phyloP scores from a whole-genome alignment of 2,329 filamentous ascomycete genomes.

The Arthroderma sp. region DNA sequence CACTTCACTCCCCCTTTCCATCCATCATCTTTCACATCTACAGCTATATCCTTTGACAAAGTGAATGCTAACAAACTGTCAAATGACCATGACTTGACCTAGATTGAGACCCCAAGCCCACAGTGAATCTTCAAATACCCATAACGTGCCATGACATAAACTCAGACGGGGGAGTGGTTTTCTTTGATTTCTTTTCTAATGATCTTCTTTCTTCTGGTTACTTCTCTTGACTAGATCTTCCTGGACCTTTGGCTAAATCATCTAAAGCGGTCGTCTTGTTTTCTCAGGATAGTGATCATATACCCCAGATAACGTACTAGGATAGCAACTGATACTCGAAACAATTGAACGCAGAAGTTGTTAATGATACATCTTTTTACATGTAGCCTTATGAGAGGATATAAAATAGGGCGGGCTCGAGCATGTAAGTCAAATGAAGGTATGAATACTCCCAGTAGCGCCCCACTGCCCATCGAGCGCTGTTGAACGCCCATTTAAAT shows the following conservation, averaged over 20 bases:
- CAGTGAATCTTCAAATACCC: background rate
- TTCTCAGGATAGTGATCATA: background rate
- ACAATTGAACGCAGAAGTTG: background rate
- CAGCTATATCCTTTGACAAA: background rate
- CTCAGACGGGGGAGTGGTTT: background rate
- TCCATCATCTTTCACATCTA: background rate
- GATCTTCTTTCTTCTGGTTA: background rate
- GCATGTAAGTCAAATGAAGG: background rate
- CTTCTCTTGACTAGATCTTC: background rate
- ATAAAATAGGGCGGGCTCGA: background rate
- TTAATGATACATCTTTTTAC: background rate
- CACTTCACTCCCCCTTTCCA: too few species aligned
- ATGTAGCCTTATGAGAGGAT: too few species aligned
- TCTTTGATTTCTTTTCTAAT: background rate
- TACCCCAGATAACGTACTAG: background rate
- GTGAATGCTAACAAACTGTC: background rate
- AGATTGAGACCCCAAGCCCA: background rate
- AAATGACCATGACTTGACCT: background rate
- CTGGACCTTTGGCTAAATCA: background rate
- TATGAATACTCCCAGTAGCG: background rate
- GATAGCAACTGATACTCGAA: background rate
- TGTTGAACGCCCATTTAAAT: background rate
- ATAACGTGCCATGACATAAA: background rate
- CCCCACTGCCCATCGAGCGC: background rate
- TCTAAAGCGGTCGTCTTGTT: background rate